Evolutionary conservation across 805 yeast species (phyloP).

Genomic region (Phaffomyces thermotolerans): DNA sequence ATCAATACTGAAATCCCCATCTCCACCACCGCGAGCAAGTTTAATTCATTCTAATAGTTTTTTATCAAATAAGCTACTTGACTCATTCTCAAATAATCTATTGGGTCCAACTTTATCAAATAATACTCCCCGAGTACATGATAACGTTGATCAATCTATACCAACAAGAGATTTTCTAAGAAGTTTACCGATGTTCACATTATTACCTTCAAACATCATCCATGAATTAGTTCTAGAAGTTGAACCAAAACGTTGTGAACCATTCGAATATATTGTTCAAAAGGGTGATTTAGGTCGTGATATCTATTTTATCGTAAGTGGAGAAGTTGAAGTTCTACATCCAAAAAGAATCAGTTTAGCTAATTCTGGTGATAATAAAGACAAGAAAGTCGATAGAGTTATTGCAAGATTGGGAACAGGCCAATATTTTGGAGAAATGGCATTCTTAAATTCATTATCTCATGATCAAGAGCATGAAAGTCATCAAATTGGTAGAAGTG

Average conservation of each 20-base stretch:
- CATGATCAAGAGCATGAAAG: slow-evolving; percentile 10
- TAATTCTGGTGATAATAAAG: slow-evolving; percentile 13
- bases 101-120: background rate
- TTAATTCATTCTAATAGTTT: background rate
- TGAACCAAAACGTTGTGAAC: slow-evolving; percentile 44
- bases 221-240: slow-evolving; percentile 60
- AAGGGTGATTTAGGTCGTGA: slow-evolving; percentile 58
- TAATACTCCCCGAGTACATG: slow-evolving; percentile 22
- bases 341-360: slow-evolving; percentile 24
- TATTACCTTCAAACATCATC: slow-evolving; percentile 49
- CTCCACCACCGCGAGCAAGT: slow-evolving; percentile 3
- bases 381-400: slow-evolving; percentile 30
- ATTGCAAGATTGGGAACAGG: slow-evolving; percentile 57
- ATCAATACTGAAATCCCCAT: slow-evolving; percentile 7
- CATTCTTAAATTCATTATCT: slow-evolving; percentile 46
- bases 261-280: slow-evolving; percentile 53
- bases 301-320: slow-evolving; percentile 58
- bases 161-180: slow-evolving; percentile 52
- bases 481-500: slow-evolving; percentile 36
- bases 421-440: slow-evolving; percentile 72
- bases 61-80: background rate
- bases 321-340: slow-evolving; percentile 63
- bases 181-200: slow-evolving; percentile 50
- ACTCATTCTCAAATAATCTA: background rate
- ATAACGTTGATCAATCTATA: slow-evolving; percentile 45